phyloP scores from a whole-genome alignment of 2,329 filamentous ascomycete genomes.

The Coniochaeta prunicola region DNA sequence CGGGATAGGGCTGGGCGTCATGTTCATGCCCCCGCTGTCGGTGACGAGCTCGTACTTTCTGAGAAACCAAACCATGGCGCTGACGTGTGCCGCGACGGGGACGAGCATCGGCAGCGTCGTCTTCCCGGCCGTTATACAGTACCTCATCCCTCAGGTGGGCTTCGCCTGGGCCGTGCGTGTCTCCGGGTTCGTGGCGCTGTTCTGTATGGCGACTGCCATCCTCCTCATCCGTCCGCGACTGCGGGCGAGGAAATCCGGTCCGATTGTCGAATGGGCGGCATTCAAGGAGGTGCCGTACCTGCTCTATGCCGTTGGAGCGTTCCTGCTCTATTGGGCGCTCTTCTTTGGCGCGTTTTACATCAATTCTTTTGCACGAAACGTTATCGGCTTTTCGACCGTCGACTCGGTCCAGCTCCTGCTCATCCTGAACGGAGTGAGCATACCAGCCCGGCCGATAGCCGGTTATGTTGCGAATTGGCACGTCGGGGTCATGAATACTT shows the following conservation, averaged over 20 bases:
- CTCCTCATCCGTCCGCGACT: slow-evolving; percentile 36
- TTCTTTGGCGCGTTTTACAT: slow-evolving; percentile 43
- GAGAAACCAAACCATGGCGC: slow-evolving; percentile 49
- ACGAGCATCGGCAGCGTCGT: slow-evolving; percentile 48
- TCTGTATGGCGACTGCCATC: slow-evolving; percentile 27
- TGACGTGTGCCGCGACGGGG: slow-evolving; percentile 53
- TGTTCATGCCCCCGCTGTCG: slow-evolving; percentile 47
- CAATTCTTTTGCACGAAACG: slow-evolving; percentile 30
- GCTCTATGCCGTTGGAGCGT: slow-evolving; percentile 25
- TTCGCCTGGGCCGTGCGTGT: slow-evolving; percentile 38
- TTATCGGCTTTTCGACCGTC: slow-evolving; percentile 34
- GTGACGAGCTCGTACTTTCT: slow-evolving; percentile 54
- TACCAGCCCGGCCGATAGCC: slow-evolving; percentile 45
- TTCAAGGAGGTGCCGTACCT: slow-evolving; percentile 38
- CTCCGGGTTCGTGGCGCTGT: slow-evolving; percentile 42
- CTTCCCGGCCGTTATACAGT: slow-evolving; percentile 33
- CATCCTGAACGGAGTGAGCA: slow-evolving; percentile 47
- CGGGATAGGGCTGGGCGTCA: slow-evolving; percentile 46
- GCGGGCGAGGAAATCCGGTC: slow-evolving; percentile 32
- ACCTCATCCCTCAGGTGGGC: slow-evolving; percentile 30
- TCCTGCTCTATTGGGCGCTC: slow-evolving; percentile 35
- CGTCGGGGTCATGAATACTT: slow-evolving; percentile 44
- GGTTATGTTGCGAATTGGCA: slow-evolving; percentile 43
- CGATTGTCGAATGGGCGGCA: slow-evolving; percentile 38
- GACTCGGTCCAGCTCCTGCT: slow-evolving; percentile 49